Evolutionary conservation across 257 asterid species (phyloP).

Genomic region (Nicotiana benthamiana): DNA sequence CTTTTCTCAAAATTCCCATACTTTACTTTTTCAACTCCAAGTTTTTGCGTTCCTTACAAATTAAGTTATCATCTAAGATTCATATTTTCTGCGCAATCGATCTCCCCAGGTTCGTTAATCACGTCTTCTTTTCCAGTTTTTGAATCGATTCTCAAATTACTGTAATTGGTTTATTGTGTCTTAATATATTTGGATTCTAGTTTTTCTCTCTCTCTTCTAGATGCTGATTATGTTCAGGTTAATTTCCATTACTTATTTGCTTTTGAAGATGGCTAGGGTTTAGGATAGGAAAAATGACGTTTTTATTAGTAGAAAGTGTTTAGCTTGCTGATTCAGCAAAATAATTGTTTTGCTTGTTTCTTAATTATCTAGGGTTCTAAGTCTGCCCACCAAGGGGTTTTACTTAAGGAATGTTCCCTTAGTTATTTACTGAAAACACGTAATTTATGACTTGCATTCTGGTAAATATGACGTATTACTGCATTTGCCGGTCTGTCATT

Average conservation of each 20-base stretch:
- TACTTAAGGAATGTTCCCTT: neutral
- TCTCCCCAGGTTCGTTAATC: conserved; percentile 38
- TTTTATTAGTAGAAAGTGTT: neutral
- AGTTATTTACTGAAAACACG: neutral
- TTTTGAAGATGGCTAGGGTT: conserved; percentile 1
- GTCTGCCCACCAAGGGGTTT: conserved; percentile 6
- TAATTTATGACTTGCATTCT: neutral
- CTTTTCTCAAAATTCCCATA: neutral
- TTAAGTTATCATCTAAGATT: conserved; percentile 26
- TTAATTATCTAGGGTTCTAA: conserved; percentile 1
- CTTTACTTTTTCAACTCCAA: conserved; percentile 22
- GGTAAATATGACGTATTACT: neutral
- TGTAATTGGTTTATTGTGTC: neutral
- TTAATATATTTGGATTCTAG: conserved; percentile 23
- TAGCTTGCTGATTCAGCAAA: neutral
- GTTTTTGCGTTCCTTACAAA: conserved; percentile 29
- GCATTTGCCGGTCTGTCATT: neutral
- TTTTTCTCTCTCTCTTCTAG: conserved; percentile 30
- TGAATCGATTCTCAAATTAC: conserved; percentile 2
- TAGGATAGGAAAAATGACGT: neutral
- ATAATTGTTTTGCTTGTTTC: neutral
- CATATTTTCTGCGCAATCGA: conserved; percentile 29
- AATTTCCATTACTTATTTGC: conserved; percentile 16
- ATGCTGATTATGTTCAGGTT: conserved; percentile 46
- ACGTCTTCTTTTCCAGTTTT: neutral